Evolutionary conservation across 2,329 filamentous ascomycete species (phyloP).

Genomic region (Verticillium isaacii): DNA sequence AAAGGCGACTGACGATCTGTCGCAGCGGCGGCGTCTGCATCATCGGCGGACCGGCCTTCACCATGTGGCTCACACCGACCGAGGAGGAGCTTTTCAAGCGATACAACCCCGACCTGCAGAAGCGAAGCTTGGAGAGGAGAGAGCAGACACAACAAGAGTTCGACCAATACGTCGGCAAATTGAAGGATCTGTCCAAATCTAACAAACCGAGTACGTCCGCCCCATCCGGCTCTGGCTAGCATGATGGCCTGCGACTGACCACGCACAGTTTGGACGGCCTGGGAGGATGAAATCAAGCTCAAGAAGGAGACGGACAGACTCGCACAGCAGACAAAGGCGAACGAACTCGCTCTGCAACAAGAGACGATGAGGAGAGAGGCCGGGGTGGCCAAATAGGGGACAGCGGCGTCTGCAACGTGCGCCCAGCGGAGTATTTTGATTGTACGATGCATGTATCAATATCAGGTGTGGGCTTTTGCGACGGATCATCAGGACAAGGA

Average conservation of each 20-base stretch:
- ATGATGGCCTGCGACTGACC: neutral
- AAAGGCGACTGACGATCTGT: slow-evolving; percentile 5
- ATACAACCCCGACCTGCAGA: slow-evolving; percentile 94
- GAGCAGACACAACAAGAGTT: slow-evolving; percentile 78
- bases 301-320: slow-evolving; percentile 30
- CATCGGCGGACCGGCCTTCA: slow-evolving; percentile 80
- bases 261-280: slow-evolving; percentile 44
- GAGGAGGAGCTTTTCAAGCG: slow-evolving; percentile 89
- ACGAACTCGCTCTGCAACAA: slow-evolving; percentile 36
- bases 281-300: slow-evolving; percentile 42
- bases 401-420: neutral
- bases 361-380: slow-evolving; percentile 46
- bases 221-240: neutral
- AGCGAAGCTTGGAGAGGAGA: slow-evolving; percentile 75
- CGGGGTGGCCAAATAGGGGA: slow-evolving; percentile 19
- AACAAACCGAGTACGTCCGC: slow-evolving; percentile 75
- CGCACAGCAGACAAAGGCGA: slow-evolving; percentile 29
- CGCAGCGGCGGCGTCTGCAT: slow-evolving; percentile 65
- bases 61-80: slow-evolving; percentile 73
- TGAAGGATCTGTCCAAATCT: slow-evolving; percentile 88
- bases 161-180: slow-evolving; percentile 74
- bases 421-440: neutral
- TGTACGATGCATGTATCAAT: neutral
- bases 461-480: neutral
- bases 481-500: neutral